Percentiles rank a stretch among this genome's conserved stretches.
These are phyloP conservation scores for Jaltomata sinuosa DNA, from an alignment of 257 asterid genomes.

Conservation along the genomic window DNA sequence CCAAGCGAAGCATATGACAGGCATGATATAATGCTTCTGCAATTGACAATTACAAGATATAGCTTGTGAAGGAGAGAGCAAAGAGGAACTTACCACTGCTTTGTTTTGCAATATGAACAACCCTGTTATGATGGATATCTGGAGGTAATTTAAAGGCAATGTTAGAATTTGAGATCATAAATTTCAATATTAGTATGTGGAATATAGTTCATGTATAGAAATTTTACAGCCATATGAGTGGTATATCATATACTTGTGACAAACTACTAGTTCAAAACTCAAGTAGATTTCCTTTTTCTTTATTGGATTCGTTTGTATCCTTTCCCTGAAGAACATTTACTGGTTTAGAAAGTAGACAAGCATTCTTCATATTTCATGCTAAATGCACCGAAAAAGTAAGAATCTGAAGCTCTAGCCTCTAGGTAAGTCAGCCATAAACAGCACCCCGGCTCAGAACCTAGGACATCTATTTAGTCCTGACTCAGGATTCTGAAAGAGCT, in stretches of 20 bases:
- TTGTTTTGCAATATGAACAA: slow-evolving; percentile 69
- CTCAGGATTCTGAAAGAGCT: no score
- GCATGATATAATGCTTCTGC: background rate
- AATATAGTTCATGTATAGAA: background rate
- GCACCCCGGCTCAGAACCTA: no score
- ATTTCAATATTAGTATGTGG: background rate
- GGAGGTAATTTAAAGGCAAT: slow-evolving; percentile 12
- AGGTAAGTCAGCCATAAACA: no score
- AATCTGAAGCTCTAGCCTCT: no score
- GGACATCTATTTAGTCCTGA: no score
- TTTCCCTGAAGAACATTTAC: no score
- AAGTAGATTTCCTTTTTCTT: no score
- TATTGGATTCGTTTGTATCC: no score
- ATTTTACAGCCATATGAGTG: background rate
- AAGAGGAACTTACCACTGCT: slow-evolving; percentile 57
- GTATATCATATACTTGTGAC: background rate
- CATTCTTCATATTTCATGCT: no score
- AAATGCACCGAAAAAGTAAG: no score
- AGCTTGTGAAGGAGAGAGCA: background rate
- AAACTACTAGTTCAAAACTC: background rate
- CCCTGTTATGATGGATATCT: slow-evolving; percentile 71
- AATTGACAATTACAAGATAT: background rate
- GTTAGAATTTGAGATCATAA: background rate
- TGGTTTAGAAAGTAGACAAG: no score
- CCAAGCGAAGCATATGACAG: background rate